A percentile compares a stretch with the other conserved stretches of the same genome.
phyloP scores from a whole-genome alignment of 768 basidiomycete genomes.

The Suillus fuscotomentosus region DNA sequence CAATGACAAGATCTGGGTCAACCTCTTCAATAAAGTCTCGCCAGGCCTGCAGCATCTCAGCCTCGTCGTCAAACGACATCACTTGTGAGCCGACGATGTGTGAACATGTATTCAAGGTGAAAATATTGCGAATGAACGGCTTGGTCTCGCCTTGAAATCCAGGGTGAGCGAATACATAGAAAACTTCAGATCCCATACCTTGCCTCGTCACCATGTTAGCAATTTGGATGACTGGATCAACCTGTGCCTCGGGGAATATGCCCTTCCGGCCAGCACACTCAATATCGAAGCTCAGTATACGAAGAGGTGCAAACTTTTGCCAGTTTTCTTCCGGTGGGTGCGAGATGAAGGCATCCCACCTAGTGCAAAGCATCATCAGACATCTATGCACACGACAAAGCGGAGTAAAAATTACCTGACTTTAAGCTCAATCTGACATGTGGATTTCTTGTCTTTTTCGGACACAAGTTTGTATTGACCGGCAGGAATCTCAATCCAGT shows the following conservation, averaged over 20 bases:
- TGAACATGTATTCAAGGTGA: constrained; percentile 91
- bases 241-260: constrained; percentile 88
- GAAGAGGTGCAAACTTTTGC: constrained; percentile 88
- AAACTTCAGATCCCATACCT: constrained; percentile 47
- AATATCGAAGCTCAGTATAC: constrained; percentile 97
- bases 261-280: constrained; percentile 98
- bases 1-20: constrained; percentile 95
- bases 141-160: constrained; percentile 69
- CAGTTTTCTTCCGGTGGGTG: constrained; percentile 90
- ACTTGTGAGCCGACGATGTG: constrained; percentile 99
- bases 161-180: background rate
- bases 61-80: constrained; percentile 75
- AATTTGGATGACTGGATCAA: constrained; percentile 97
- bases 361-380: constrained; percentile 28
- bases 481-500: constrained; percentile 93
- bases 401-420: constrained; percentile 51
- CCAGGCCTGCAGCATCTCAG: constrained; percentile 78
- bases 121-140: constrained; percentile 95
- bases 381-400: constrained; percentile 1
- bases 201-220: constrained; percentile 99
- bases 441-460: constrained; percentile 60
- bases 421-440: constrained; percentile 86
- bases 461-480: constrained; percentile 73
- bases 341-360: constrained; percentile 85
- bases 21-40: constrained; percentile 84